Conservation (phyloP, 139 green algal species). For the Chlorella sp. region DNA sequence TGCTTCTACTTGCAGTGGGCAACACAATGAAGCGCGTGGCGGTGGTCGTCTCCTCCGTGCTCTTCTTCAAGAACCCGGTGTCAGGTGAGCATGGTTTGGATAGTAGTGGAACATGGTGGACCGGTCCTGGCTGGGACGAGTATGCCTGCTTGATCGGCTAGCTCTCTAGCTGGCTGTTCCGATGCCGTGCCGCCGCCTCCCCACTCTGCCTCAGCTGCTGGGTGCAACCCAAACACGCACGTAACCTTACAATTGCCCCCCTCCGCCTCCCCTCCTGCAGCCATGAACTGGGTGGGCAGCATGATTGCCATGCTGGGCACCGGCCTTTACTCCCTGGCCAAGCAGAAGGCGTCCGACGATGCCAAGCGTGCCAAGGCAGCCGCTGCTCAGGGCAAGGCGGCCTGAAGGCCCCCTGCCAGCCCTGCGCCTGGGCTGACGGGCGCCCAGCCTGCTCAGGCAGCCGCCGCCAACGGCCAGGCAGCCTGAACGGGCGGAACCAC, state of each 20-base stretch:
- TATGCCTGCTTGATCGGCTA: too few species aligned
- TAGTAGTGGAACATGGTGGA: too few species aligned
- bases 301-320: slow-evolving; percentile 85
- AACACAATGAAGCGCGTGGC: slow-evolving; percentile 97
- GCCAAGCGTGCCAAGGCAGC: slow-evolving; percentile 46
- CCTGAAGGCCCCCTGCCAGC: neutral
- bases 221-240: too few species aligned
- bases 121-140: too few species aligned
- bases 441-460: too few species aligned
- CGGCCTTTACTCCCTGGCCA: slow-evolving; percentile 83
- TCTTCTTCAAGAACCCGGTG: slow-evolving; percentile 71
- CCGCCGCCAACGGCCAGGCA: too few species aligned
- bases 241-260: neutral
- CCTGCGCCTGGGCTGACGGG: too few species aligned
- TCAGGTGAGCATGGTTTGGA: slow-evolving; percentile 34
- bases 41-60: slow-evolving; percentile 79
- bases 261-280: slow-evolving; percentile 51
- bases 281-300: slow-evolving; percentile 85
- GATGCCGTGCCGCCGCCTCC: too few species aligned
- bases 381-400: slow-evolving; percentile 23
- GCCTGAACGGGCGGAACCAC: too few species aligned
- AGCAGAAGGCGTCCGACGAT: slow-evolving; percentile 64
- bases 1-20: slow-evolving; percentile 39
- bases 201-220: too few species aligned
- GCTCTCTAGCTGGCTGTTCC: too few species aligned